Evolutionary conservation across 768 basidiomycete genomes (phyloP).

Genomic region (Lentinula guzmanii): DNA sequence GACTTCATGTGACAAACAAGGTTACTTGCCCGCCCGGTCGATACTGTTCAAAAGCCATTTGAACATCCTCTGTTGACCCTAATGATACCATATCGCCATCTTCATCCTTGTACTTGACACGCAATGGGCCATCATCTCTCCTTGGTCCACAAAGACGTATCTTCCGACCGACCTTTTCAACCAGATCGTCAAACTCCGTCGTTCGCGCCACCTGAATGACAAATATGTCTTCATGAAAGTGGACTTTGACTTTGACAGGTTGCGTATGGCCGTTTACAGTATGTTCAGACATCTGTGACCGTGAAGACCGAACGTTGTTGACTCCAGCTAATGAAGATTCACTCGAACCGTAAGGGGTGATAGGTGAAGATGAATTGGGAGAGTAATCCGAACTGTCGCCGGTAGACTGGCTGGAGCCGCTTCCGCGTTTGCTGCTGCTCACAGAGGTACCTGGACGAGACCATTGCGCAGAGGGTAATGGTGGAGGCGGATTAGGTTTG

Average conservation of each 20-base stretch:
- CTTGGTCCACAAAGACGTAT: slow-evolving; percentile 86
- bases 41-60: slow-evolving; percentile 88
- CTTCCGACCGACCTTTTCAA: slow-evolving; percentile 89
- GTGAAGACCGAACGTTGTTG: slow-evolving; percentile 26
- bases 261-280: slow-evolving; percentile 19
- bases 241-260: slow-evolving; percentile 87
- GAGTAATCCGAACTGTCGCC: slow-evolving; percentile 80
- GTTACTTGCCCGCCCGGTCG: slow-evolving; percentile 77
- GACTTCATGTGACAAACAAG: slow-evolving; percentile 65
- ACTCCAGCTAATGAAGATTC: slow-evolving; percentile 66
- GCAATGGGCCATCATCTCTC: slow-evolving; percentile 71
- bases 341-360: slow-evolving; percentile 87
- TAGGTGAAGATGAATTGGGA: slow-evolving; percentile 79
- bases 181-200: slow-evolving; percentile 77
- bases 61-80: slow-evolving; percentile 87
- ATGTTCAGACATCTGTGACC: slow-evolving; percentile 49
- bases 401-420: slow-evolving; percentile 80
- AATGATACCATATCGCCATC: slow-evolving; percentile 88
- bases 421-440: slow-evolving; percentile 56
- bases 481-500: slow-evolving; percentile 48
- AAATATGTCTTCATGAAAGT: slow-evolving; percentile 93
- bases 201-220: slow-evolving; percentile 82
- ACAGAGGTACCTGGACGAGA: slow-evolving; percentile 33
- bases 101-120: slow-evolving; percentile 88
- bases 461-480: slow-evolving; percentile 45